Evolutionary conservation across 352 stramenopile species (phyloP), one percentile per base, ranked within the genome.

Genomic region (Phytophthora hibernalis): DNA sequence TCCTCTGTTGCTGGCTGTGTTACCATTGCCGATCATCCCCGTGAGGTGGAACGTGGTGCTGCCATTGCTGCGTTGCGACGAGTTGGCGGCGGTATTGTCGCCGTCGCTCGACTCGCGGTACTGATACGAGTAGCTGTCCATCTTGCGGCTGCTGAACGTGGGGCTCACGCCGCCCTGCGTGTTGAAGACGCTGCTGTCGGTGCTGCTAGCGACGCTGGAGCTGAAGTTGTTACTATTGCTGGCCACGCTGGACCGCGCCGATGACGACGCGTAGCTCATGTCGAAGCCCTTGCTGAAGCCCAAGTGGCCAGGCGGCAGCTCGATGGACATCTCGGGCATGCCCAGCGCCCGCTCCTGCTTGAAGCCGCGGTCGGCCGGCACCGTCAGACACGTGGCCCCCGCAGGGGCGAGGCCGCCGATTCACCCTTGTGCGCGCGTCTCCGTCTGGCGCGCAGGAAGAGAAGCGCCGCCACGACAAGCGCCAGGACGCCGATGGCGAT

Each of bases 241-340:
- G 9, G 65, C 58, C 0, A 54, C 28, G 20, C 64, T 72, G 16
- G 74, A 79, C 10, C 70, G 48, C 15, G 65, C 43, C 1, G 75
- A 83, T 20, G 70, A 80, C 30, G 70, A 80, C 26, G 52, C 65
- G 37, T 55, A 74, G 42, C 70, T 78, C 51, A 65, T 40, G 47
- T 72, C 61, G 44, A 79, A 57, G 12, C 67, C 61, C 45, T 75
- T 77, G 26, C 60, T 68, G 22, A 71, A 51, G 21, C 74, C 68
- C 31, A 77, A 53, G 4, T 83, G 54, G 33, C 64, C 61, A 0
- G 58, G 68, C 6, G 75, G 57, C 24, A 83, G 62, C 37, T 83
- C 75, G 21, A 83, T 83, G 20, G 75, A 83, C 65, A 79, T 77
- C 38, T 83, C 68, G 1, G 75, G 64, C 33, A 79, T 54, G 1